phyloP scores from a whole-genome alignment of 2,329 filamentous ascomycete species.

The Aspergillus nomiae region DNA sequence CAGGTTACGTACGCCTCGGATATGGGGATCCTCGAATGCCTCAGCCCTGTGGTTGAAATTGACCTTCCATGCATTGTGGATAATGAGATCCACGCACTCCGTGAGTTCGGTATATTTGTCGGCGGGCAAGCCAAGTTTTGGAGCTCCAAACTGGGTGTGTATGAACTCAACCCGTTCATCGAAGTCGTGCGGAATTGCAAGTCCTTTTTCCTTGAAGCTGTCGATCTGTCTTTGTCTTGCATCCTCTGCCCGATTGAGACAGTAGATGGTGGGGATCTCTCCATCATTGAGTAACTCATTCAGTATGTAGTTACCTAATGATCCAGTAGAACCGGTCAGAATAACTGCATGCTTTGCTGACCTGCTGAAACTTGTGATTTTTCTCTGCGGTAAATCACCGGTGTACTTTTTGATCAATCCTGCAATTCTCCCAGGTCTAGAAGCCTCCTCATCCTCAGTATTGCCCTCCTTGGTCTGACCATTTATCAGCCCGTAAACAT shows the following conservation, averaged over 20 bases:
- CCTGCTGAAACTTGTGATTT: too few relatives aligned
- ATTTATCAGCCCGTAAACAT: not conserved
- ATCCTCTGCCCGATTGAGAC: constrained; percentile 18
- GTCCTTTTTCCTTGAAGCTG: not conserved
- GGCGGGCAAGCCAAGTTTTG: constrained; percentile 19
- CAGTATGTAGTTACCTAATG: constrained; percentile 23
- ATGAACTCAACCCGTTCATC: constrained; percentile 29
- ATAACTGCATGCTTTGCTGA: constrained; percentile 2
- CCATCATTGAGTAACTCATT: constrained; percentile 10
- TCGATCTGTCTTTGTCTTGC: not conserved
- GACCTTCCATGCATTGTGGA: constrained; percentile 37
- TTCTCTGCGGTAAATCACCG: not conserved
- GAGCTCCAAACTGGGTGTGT: constrained; percentile 19
- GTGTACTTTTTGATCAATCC: not conserved
- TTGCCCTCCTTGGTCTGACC: too few relatives aligned
- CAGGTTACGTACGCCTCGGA: constrained; percentile 26
- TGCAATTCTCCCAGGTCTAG: not conserved
- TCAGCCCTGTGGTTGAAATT: constrained; percentile 32
- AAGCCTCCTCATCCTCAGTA: too few relatives aligned
- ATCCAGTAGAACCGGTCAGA: constrained; percentile 24
- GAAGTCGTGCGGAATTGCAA: not conserved
- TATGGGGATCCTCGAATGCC: constrained; percentile 28
- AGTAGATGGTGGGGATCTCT: constrained; percentile 19
- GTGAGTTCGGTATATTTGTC: constrained; percentile 16
- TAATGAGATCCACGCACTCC: constrained; percentile 20